Conservation (phyloP, 78 protist genomes). For the Emiliania huxleyi region DNA sequence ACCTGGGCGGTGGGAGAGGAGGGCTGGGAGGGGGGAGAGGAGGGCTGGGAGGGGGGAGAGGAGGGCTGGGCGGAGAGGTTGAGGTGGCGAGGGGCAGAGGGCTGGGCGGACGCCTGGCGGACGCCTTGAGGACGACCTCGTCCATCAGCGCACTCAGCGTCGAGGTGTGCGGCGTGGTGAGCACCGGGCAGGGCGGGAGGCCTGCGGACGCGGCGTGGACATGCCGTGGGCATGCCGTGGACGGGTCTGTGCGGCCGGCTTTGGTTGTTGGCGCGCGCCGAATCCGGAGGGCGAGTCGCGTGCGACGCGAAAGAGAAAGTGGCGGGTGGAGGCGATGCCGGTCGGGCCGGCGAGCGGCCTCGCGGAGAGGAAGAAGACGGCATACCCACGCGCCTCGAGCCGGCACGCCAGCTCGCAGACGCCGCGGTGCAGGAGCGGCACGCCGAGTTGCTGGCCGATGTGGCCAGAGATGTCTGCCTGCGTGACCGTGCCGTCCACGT, state of each 20-base stretch:
- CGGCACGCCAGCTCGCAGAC: background rate
- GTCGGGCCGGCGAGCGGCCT: background rate
- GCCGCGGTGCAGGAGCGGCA: background rate
- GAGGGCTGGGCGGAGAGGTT: too few relatives aligned
- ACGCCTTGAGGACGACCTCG: background rate
- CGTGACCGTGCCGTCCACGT: slow-evolving; percentile 15
- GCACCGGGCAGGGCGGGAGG: background rate
- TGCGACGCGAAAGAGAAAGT: background rate
- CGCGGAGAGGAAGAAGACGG: background rate
- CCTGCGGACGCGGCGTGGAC: too few relatives aligned
- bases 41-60: too few relatives aligned
- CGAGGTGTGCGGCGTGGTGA: background rate
- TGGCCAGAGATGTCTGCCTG: background rate
- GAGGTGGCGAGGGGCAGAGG: too few relatives aligned
- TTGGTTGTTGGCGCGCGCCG: too few relatives aligned
- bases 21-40: too few relatives aligned
- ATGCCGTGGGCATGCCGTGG: too few relatives aligned
- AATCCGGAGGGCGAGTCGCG: background rate
- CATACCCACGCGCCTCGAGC: background rate
- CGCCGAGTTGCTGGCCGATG: background rate
- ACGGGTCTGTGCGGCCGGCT: too few relatives aligned
- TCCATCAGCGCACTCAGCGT: background rate
- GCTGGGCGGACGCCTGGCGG: too few relatives aligned
- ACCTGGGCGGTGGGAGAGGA: too few relatives aligned
- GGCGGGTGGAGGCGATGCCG: background rate